These are phyloP conservation scores for Crithidia sp. DNA, from an alignment of 208 protist genomes.

Conservation along the genomic window DNA sequence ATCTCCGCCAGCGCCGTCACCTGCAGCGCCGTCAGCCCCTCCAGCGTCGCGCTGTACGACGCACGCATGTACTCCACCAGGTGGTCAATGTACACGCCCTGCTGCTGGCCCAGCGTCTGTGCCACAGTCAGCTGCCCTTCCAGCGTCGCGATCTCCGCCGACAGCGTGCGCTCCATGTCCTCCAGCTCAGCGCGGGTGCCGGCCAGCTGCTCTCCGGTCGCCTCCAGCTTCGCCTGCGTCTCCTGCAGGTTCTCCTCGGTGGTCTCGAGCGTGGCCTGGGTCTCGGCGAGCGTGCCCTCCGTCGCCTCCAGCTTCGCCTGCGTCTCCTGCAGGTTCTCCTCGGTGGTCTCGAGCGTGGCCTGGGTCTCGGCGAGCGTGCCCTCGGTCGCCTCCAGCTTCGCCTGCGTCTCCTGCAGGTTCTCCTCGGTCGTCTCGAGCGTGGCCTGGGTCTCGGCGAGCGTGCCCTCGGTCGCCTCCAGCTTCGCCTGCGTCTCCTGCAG, in stretches of 20 bases:
- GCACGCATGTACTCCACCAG: conserved; percentile 23
- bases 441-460: no score
- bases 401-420: conserved; percentile 30
- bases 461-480: conserved; percentile 38
- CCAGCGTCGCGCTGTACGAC: conserved; percentile 31
- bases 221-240: conserved; percentile 30
- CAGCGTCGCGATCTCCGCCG: conserved; percentile 27
- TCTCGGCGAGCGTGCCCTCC: conserved; percentile 36
- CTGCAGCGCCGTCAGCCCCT: conserved; percentile 41
- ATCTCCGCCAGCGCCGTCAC: conserved; percentile 37
- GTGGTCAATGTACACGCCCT: conserved; percentile 30
- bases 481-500: conserved; percentile 30
- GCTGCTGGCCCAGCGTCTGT: conserved; percentile 3
- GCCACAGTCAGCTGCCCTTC: conserved; percentile 25
- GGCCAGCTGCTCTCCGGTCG: conserved; percentile 32
- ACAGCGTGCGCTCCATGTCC: conserved; percentile 17
- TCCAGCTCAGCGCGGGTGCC: conserved; percentile 28
- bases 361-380: conserved; percentile 32
- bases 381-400: conserved; percentile 37
- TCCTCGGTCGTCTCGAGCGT: conserved; percentile 6
- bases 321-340: conserved; percentile 35
- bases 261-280: conserved; percentile 31
- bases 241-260: conserved; percentile 34
- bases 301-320: conserved; percentile 34
- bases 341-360: no score